These are phyloP conservation scores for Coniochaeta sp. DNA, from an alignment of 2,329 filamentous ascomycete species.

Conservation along the genomic window DNA sequence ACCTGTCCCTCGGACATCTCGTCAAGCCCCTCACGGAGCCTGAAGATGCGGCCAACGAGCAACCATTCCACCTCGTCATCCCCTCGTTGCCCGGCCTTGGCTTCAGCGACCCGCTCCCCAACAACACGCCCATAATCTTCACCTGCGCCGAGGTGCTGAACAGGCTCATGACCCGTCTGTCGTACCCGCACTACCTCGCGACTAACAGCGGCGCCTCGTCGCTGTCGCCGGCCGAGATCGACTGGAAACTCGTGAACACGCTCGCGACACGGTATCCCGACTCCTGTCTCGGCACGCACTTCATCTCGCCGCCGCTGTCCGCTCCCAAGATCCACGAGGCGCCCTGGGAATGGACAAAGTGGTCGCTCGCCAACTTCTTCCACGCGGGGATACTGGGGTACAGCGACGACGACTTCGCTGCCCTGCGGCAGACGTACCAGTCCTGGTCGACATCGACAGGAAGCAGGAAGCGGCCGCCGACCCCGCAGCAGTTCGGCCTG, in stretches of 20 bases:
- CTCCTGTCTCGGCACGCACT: slow-evolving; percentile 52
- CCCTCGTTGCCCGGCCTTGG: slow-evolving; percentile 60
- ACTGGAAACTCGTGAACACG: slow-evolving; percentile 40
- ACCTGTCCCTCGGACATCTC: slow-evolving; percentile 51
- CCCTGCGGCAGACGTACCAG: slow-evolving; percentile 22
- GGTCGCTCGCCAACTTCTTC: slow-evolving; percentile 44
- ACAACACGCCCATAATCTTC: slow-evolving; percentile 38
- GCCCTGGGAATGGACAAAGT: slow-evolving; percentile 45
- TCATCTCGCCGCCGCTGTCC: slow-evolving; percentile 49
- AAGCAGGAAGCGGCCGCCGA: slow-evolving; percentile 8
- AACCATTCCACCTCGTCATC: slow-evolving; percentile 59
- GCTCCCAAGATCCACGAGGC: slow-evolving; percentile 37
- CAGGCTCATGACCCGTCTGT: slow-evolving; percentile 51
- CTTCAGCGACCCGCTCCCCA: slow-evolving; percentile 56
- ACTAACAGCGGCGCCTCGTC: slow-evolving; percentile 44
- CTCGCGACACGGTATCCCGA: slow-evolving; percentile 39
- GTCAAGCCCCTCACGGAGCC: slow-evolving; percentile 48
- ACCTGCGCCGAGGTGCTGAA: slow-evolving; percentile 50
- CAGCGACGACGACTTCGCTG: slow-evolving; percentile 39
- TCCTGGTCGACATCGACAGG: slow-evolving; percentile 1
- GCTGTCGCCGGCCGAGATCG: slow-evolving; percentile 38
- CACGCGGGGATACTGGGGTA: slow-evolving; percentile 49
- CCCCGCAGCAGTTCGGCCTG: slow-evolving; percentile 15
- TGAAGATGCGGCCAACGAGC: slow-evolving; percentile 30
- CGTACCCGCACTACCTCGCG: slow-evolving; percentile 51